Evolutionary conservation across 2,329 filamentous ascomycete species (phyloP).

Genomic region (Lecanicillium sp.): DNA sequence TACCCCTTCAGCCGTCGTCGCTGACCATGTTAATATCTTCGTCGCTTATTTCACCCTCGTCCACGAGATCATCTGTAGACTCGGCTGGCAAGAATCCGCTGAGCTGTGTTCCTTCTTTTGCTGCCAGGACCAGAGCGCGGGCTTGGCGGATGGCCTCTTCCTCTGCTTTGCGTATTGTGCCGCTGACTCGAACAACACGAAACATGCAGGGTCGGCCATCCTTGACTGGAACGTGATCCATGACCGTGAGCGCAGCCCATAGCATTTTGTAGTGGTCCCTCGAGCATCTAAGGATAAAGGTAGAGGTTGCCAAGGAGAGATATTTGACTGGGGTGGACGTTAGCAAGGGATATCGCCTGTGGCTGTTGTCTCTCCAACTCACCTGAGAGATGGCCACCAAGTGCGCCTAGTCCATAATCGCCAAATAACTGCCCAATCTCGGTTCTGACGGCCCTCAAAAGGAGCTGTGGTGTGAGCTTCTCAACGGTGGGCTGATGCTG

Average conservation of each 20-base stretch:
- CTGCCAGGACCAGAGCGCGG: constrained; percentile 61
- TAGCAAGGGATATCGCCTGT: neutral
- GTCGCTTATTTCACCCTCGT: constrained; percentile 25
- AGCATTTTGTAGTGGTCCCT: constrained; percentile 78
- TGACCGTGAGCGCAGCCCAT: constrained; percentile 82
- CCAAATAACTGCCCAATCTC: constrained; percentile 71
- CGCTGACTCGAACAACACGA: constrained; percentile 78
- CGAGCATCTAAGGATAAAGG: constrained; percentile 79
- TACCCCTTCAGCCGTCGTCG: constrained; percentile 33
- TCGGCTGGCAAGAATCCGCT: constrained; percentile 6
- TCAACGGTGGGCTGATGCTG: constrained; percentile 75
- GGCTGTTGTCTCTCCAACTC: constrained; percentile 7
- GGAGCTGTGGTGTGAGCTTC: constrained; percentile 55
- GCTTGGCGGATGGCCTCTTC: constrained; percentile 80
- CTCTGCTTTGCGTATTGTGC: constrained; percentile 87
- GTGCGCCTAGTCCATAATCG: constrained; percentile 75
- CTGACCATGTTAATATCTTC: constrained; percentile 39
- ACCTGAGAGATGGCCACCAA: constrained; percentile 64
- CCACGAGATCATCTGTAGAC: constrained; percentile 2
- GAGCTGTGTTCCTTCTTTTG: constrained; percentile 39
- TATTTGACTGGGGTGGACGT: constrained; percentile 67
- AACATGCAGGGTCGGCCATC: constrained; percentile 65
- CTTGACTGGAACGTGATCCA: constrained; percentile 58
- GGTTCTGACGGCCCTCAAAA: constrained; percentile 63
- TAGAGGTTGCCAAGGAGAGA: constrained; percentile 83